Evolutionary conservation across 306 rosid genomes (phyloP), one percentile per base, ranked within the genome.

Genomic region (Medicago lupulina): DNA sequence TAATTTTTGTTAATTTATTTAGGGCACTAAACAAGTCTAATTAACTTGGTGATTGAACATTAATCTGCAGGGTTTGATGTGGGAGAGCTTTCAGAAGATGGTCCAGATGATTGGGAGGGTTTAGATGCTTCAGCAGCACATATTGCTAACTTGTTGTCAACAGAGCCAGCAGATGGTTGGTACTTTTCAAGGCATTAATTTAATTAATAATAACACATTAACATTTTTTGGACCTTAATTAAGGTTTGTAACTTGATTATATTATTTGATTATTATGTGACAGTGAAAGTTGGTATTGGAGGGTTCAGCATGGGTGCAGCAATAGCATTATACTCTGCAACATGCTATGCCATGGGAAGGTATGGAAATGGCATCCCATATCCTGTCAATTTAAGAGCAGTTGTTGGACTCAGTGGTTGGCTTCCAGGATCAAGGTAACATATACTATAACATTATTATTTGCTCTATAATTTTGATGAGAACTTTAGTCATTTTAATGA

Each of bases 301-400:
- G 99, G 99, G 66, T 96, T 96, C 86, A 90, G 99, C 74, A 96
- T 96, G 99, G 99, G 99, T 62, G 99, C 96, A 83, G 98, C 98
- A 78, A 92, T 87, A 85, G 92, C 99, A 53, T 86, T 92, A 31
- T 91, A 96, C 82, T 96, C 99, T 82, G 98, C 98, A 79, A 96
- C 96, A 77, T 96, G 99, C 78, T 90, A 78, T 85, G 93, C 99
- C 19, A 76, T 83, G 75, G 99, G 99, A 43, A 91, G 89, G 84
- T 92, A 88, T 66, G 92, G 89, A 83, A 96, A 92, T 80, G 93
- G 96, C 73, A 86, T 80, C 49, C 92, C 89, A 36, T 96, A 96
- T 77, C 87, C 92, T 82, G 79, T 92, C 82, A 83, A 88, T 84
- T 81, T 96, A 81, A 88, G 88, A 85, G 92, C 97, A 73, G 81